phyloP scores from a whole-genome alignment of 257 asterid genomes.

The Eustoma russellianum region DNA sequence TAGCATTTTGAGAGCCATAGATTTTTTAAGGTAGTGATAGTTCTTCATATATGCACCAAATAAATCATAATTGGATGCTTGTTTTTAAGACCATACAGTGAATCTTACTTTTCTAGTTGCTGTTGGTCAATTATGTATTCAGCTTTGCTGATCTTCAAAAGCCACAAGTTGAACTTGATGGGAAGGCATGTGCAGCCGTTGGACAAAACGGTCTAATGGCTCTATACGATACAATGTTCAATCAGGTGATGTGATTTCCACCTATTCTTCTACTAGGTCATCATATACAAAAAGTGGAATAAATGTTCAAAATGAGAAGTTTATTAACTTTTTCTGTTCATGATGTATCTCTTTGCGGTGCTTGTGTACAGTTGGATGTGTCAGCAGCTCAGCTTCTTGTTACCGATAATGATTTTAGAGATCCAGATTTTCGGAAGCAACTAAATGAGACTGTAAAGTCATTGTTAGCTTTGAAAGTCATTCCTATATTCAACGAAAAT shows the following conservation, averaged over 20 bases:
- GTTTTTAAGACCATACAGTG: background rate
- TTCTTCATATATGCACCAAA: background rate
- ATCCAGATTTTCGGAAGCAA: slow-evolving; percentile 54
- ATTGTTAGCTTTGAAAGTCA: slow-evolving; percentile 48
- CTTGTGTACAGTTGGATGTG: slow-evolving; percentile 51
- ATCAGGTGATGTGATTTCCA: slow-evolving; percentile 52
- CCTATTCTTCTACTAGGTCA: too few species aligned
- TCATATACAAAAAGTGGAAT: background rate
- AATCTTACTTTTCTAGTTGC: background rate
- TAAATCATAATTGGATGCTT: background rate
- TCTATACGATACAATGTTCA: slow-evolving; percentile 82
- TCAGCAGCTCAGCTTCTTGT: slow-evolving; percentile 81
- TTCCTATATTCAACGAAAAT: slow-evolving; percentile 76
- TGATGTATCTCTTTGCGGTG: slow-evolving; percentile 4
- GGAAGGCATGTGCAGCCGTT: slow-evolving; percentile 98
- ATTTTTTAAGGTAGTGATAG: background rate
- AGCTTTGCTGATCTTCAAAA: slow-evolving; percentile 97
- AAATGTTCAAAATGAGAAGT: background rate
- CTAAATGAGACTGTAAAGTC: slow-evolving; percentile 55
- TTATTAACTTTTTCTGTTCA: background rate
- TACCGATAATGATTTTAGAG: slow-evolving; percentile 71
- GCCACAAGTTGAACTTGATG: slow-evolving; percentile 94
- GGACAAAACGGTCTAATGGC: slow-evolving; percentile 99
- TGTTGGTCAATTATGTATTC: slow-evolving; percentile 8
- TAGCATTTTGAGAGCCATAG: too few species aligned